Conservation (phyloP, 2,329 filamentous ascomycete species). For the Alternaria consortialis region DNA sequence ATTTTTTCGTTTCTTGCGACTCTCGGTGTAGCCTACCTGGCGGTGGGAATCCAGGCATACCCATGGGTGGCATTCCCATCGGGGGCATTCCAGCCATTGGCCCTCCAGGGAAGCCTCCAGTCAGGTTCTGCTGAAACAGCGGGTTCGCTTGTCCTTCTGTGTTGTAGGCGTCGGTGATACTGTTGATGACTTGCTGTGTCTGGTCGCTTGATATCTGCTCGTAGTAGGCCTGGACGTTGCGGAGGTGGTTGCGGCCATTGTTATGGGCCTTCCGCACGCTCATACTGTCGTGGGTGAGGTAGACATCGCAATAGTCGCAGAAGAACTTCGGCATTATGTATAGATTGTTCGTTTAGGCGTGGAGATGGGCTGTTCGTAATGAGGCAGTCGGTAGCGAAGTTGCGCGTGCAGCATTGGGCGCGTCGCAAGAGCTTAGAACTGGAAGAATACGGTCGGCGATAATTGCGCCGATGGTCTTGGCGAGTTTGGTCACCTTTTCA, state of each 20-base stretch:
- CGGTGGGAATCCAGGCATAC: conserved; percentile 32
- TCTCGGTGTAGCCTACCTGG: conserved; percentile 22
- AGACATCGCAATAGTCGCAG: conserved; percentile 99
- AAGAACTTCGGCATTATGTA: conserved; percentile 41
- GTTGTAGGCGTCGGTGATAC: conserved; percentile 94
- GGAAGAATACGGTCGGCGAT: conserved; percentile 31
- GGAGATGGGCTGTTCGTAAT: neutral
- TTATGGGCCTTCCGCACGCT: conserved; percentile 99
- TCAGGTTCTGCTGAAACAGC: conserved; percentile 67
- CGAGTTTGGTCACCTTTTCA: neutral
- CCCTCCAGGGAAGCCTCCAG: conserved; percentile 58
- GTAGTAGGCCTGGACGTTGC: conserved; percentile 98
- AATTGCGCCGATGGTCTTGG: conserved; percentile 29
- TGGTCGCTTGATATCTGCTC: conserved; percentile 99
- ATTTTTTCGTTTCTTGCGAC: neutral
- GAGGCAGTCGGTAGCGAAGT: neutral
- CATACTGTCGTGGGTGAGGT: conserved; percentile 99
- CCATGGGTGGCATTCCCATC: conserved; percentile 35
- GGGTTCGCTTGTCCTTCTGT: conserved; percentile 93
- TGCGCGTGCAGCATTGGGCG: conserved; percentile 17
- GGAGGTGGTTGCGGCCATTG: conserved; percentile 91
- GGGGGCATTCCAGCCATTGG: conserved; percentile 32
- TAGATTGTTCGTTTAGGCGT: neutral
- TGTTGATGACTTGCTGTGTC: conserved; percentile 97
- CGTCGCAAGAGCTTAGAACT: conserved; percentile 31